These are phyloP conservation scores for Gynandropsis gynandra DNA, from an alignment of 345 rosid genomes.

Conservation along the genomic window DNA sequence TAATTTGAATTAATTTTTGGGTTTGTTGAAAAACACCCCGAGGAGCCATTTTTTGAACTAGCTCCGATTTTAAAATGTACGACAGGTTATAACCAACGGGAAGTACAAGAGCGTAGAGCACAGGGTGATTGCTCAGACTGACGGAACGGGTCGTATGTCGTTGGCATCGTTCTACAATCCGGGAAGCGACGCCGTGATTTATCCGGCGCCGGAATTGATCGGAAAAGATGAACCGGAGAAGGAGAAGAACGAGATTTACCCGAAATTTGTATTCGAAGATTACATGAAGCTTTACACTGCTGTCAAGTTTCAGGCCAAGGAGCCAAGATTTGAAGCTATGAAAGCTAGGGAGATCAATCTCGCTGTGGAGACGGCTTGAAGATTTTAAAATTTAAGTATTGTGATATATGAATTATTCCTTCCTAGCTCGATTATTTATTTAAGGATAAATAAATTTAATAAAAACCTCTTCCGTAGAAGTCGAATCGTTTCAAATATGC, in stretches of 20 bases:
- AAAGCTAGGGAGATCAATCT: slow-evolving; percentile 40
- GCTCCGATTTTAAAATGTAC: too few species aligned
- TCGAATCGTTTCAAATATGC: too few species aligned
- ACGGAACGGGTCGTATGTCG: slow-evolving; percentile 70
- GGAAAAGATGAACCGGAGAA: slow-evolving; percentile 40
- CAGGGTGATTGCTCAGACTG: slow-evolving; percentile 69
- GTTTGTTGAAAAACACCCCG: too few species aligned
- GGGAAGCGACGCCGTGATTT: slow-evolving; percentile 72
- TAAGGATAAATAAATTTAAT: too few species aligned
- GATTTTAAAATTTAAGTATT: too few species aligned
- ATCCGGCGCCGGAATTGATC: slow-evolving; percentile 64
- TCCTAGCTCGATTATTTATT: too few species aligned
- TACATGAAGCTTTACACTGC: slow-evolving; percentile 79
- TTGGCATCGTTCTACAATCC: slow-evolving; percentile 94
- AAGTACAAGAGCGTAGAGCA: slow-evolving; percentile 88
- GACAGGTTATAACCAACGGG: slow-evolving; percentile 84
- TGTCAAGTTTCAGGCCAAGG: slow-evolving; percentile 81
- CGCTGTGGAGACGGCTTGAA: not conserved
- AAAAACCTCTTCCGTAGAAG: too few species aligned
- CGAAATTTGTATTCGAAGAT: slow-evolving; percentile 78
- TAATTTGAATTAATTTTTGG: too few species aligned
- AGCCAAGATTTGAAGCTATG: slow-evolving; percentile 94
- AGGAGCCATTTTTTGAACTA: too few species aligned
- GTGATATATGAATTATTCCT: too few species aligned
- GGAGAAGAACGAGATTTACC: slow-evolving; percentile 43